Base-by-base conservation (phyloP, 2,329 filamentous ascomycete species). In the Aspergillus glaucus region DNA sequence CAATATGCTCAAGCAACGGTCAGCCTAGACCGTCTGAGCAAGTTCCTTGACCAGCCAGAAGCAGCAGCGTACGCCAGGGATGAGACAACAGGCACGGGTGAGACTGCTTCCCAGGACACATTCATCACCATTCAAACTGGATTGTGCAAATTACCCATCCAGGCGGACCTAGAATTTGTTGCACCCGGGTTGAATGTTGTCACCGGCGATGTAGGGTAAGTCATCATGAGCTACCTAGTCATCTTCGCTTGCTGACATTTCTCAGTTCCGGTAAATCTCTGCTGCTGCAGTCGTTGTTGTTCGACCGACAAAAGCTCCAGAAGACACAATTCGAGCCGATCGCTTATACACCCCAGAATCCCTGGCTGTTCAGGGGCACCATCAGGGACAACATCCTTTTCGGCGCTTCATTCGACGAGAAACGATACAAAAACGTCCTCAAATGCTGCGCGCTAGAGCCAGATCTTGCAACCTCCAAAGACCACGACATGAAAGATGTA, bases 301-400 rank as follows among this genome's bases (percentile, higher is more conserved):
- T 30, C 9, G 37, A 17, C 15, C 44, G 36, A 21, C 21, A 41
- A 22, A 43, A 6, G 22, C 19, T 53, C 10, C 34, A 42, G 12
- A 48, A 44, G 17, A 21, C 36, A 41, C 50, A 46, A 40, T 53
- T 50, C 34, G 50, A 53, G 28, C 50, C 50, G 10, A 45, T 53
- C 17, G 47, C 42, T 0, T 81, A 76, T 58, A 75, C 76, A 10
- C 78, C 78, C 1, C 82, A 85, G 56, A 76, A 79, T 0, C 79
- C 81, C 0, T 85, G 81, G 80, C 66, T 85, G 3, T 79, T 84
- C 60, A 81, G 77, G 62, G 82, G 80, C 71, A 82, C 75, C 6
- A 81, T 85, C 46, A 74, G 77, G 3, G 79, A 84, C 10, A 85
- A 85, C 56, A 84, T 85, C n/a, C 60, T 84, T 3, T 84, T 85